Conservation (phyloP, 257 asterid species). For the Nemophila menziesii region DNA sequence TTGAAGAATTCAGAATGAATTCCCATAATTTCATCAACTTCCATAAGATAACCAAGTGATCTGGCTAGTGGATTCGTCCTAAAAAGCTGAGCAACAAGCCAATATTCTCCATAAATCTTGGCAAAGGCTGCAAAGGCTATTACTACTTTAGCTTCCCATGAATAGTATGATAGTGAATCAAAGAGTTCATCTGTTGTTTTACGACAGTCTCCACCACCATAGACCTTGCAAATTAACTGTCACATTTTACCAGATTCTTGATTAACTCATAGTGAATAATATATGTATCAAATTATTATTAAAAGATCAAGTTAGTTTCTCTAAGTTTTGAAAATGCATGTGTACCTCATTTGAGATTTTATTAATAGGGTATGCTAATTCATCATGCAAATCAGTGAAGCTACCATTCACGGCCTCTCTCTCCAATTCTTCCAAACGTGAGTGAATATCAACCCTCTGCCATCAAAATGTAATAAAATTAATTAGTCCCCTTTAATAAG, state of each 20-base stretch:
- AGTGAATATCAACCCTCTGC: neutral
- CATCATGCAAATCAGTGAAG: conserved; percentile 2
- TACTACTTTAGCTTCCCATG: conserved; percentile 15
- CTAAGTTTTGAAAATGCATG: neutral
- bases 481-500: neutral
- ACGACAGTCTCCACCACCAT: neutral
- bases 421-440: conserved; percentile 6
- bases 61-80: conserved; percentile 4
- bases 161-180: neutral
- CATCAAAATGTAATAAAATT: neutral
- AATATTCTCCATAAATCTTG: conserved; percentile 3
- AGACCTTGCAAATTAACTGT: conserved; percentile 1
- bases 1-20: neutral
- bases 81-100: conserved; percentile 6
- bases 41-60: neutral
- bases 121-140: conserved; percentile 12
- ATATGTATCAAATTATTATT: too few species aligned
- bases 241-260: neutral
- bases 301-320: too few species aligned
- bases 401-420: neutral
- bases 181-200: neutral
- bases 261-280: neutral
- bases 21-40: neutral
- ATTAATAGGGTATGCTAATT: conserved; percentile 7
- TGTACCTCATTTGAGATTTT: conserved; percentile 5